Conservation (phyloP, 176 grass and related monocot species). For the Chloris gayana region DNA sequence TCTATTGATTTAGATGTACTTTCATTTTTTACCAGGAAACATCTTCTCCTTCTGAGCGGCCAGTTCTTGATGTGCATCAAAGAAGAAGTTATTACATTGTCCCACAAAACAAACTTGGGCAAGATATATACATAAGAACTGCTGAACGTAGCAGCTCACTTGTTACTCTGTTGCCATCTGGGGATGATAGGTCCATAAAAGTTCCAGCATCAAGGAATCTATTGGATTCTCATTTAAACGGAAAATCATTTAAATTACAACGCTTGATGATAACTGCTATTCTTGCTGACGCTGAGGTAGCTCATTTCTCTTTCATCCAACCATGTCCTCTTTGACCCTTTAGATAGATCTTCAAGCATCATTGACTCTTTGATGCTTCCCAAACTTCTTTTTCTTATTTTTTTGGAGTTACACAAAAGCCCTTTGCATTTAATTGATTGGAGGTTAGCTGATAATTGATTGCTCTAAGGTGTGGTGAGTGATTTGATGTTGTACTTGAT, state of each 20-base stretch:
- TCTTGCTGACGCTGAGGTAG: slow-evolving; percentile 89
- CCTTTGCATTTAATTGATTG: slow-evolving; percentile 7
- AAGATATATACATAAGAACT: slow-evolving; percentile 84
- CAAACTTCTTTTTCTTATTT: background rate
- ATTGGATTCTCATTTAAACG: slow-evolving; percentile 71
- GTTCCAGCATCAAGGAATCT: slow-evolving; percentile 81
- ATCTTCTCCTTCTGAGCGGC: slow-evolving; percentile 55
- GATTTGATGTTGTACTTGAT: background rate
- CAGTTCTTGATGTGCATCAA: slow-evolving; percentile 82
- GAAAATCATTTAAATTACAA: slow-evolving; percentile 44
- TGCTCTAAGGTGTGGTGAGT: background rate
- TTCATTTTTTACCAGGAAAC: slow-evolving; percentile 61
- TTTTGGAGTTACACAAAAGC: background rate
- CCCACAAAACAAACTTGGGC: slow-evolving; percentile 92
- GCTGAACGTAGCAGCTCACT: slow-evolving; percentile 58
- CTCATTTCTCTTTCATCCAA: slow-evolving; percentile 33
- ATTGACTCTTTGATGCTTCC: slow-evolving; percentile 25
- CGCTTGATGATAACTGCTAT: slow-evolving; percentile 84
- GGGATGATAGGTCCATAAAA: slow-evolving; percentile 78
- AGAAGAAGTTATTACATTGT: slow-evolving; percentile 79
- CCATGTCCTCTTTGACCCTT: slow-evolving; percentile 8
- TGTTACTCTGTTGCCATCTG: slow-evolving; percentile 80
- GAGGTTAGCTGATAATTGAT: background rate
- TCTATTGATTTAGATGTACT: slow-evolving; percentile 27
- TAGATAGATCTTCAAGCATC: slow-evolving; percentile 7